phyloP scores from a whole-genome alignment of 208 protist species.

The Angomonas deanei region DNA sequence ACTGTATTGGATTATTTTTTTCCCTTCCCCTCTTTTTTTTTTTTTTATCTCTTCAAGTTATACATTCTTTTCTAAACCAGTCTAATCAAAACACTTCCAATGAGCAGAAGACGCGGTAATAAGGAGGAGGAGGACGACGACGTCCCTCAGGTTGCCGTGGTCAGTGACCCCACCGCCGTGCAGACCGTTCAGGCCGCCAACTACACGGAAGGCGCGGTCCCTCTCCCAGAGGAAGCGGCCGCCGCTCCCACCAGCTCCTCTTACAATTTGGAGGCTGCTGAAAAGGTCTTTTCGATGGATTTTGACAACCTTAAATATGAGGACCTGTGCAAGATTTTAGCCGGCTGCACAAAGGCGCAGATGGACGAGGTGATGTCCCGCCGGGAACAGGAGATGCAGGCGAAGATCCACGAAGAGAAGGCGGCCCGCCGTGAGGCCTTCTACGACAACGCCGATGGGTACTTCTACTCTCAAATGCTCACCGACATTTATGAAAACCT shows the following conservation, averaged over 20 bases:
- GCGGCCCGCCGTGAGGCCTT: conserved; percentile 46
- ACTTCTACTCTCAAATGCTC: conserved; percentile 73
- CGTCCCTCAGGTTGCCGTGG: not conserved
- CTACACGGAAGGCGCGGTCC: not conserved
- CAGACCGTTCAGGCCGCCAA: not conserved
- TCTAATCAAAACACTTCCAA: not conserved
- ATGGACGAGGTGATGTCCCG: conserved; percentile 57
- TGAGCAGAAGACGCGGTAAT: not conserved
- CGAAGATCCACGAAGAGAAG: conserved; percentile 24
- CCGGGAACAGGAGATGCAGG: conserved; percentile 25
- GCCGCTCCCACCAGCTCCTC: not conserved
- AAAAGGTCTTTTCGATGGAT: not conserved
- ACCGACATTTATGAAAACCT: conserved; percentile 57
- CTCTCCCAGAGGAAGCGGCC: not conserved
- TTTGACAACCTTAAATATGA: not conserved
- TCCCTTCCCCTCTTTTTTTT: conserved; percentile 11
- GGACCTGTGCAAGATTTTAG: conserved; percentile 35
- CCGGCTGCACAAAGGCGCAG: conserved; percentile 23
- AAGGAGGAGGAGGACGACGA: conserved; percentile 2
- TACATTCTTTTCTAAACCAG: too few relatives aligned
- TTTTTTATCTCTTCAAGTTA: conserved; percentile 4
- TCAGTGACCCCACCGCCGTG: not conserved
- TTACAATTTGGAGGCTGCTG: not conserved
- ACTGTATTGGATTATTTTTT: not conserved
- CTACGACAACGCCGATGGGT: conserved; percentile 48